Base-by-base conservation (phyloP, 176 grass and related monocot species). In the Triticum dicoccoides region DNA sequence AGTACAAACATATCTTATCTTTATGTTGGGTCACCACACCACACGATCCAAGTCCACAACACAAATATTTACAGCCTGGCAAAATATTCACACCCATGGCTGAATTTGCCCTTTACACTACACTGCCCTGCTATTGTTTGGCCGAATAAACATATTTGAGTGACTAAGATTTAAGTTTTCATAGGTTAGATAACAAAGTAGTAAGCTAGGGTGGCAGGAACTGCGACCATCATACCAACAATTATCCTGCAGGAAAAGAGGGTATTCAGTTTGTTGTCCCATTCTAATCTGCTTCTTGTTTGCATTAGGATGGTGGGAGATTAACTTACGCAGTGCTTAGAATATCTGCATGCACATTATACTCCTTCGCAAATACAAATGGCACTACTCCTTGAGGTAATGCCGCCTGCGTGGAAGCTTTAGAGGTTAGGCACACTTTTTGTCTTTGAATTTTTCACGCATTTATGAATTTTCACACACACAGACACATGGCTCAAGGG, bases 301-400 rank as follows among this genome's bases (percentile, higher is more conserved):
- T 76, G 52, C 24, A 18, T 44, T 75, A 65, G 11, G 21, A 30
- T 82, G 18, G 47, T 51, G 14, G 23, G 47, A 59, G 44, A 74
- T 90, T 24, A 66, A 88, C 61, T 86, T 93, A 95, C 96, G 91
- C 88, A 11, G 89, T 98, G 69, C 96, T 98, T 33, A 98, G 49
- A 78, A 95, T 94, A 66, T 95, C 91, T 52, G 96, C 88, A 52
- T 95, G 96, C 23, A 98, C 88, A 61, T 86, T 87, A 27, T 98
- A 98, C 81, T 95, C 96, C 72, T 92, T 95, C 0, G 96, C 96
- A 64, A 98, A 95, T 25, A 98, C 96, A 66, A 95, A 98, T 74
- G 96, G 83, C 33, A 98, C 93, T 69, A 98, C 92, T 65, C 96
- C 96, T 92, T 98, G 96, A 71, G 96, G 96, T 88, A 98, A 87